Evolutionary conservation across 2,329 filamentous ascomycete species (phyloP), one percentile per base, ranked within the genome.

Genomic region (Ceratocystis papillata): DNA sequence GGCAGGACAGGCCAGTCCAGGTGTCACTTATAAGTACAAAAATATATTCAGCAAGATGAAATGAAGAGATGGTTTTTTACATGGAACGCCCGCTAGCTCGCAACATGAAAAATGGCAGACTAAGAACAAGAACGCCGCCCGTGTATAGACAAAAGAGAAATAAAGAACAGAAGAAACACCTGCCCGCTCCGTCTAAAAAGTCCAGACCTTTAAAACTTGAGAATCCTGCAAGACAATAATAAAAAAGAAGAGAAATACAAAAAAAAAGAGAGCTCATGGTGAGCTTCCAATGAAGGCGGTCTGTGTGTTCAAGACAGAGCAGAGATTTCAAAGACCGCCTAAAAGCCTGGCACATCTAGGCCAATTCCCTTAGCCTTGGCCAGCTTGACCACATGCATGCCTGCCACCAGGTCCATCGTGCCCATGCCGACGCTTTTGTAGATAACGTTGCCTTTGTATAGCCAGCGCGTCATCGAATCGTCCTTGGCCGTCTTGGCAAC

Each of bases 341-440:
- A 85, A 70, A 86, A 86, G 1, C 77, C 78, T 28, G 79, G 75
- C 30, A 87, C 74, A 6, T 75, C 75, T 7, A 77, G 81, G 5
- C 85, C 85, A 10, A 87, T 73, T 0, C 78, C 77, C 73, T 79
- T 84, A 63, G 79, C 75, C 53, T 76, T 77, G 1, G 85, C 85
- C 68, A 86, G 72, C 67, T 78, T 75, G 20, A 87, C 73, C 61
- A 88, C 69, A 65, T 85, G 80, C 70, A 79, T 78, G 15, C 84
- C 85, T 1, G 87, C 81, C 1, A 83, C 80, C 25, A 88, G 73
- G 70, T 88, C 85, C 84, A 87, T 87, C 63, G 87, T 72, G 0
- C 84, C 85, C 61, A 87, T 73, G 0, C 85, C 85, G 0, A 88
- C 85, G 68, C 82, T 84, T 77, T 87, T 88, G 72, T 87, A 88